Evolutionary conservation across 176 grass and related monocot species (phyloP), one percentile per base, ranked within the genome.

Genomic region (Musa itinerans): DNA sequence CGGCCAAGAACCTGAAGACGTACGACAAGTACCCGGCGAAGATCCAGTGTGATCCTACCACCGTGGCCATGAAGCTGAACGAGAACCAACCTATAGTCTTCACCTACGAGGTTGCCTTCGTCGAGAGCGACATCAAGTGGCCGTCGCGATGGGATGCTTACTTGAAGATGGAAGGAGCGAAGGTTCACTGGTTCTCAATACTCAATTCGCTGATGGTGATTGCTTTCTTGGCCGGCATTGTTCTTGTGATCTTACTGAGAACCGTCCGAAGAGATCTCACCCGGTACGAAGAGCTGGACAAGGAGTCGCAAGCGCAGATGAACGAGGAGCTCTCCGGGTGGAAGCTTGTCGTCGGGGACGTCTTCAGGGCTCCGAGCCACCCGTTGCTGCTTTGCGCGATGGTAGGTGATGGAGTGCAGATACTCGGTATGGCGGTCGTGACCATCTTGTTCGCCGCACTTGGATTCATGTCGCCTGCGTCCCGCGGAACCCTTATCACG

Each of bases 151-250:
- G 89, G 89, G 83, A 92, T 81, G 75, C 81, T 17, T 92, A 92
- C 72, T 79, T 92, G 4, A 65, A 88, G 54, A 86, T 86, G 89
- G 89, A 84, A 0, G 89, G 89, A 2, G 75, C 83, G 11, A 83
- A 81, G 75, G 89, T 92, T 63, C 89, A 86, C 72, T 92, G 89
- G 89, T 88, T 92, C 71, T 92, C 89, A 17, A 92, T 92, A 73
- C 86, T 92, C 67, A 88, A 86, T 62, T 92, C 89, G 61, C 75
- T 88, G 26, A 77, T 88, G 19, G 81, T 92, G 49, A 78, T 92
- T 15, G 78, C 89, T 2, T 83, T 86, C 78, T 83, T 92, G 10
- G 89, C 89, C 8, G 83, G 81, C 19, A 88, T 88, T 25, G 75
- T 88, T 61, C 83, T 92, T 17, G 81, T 86, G 50, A 92, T 92